A percentile compares a stretch with the other conserved stretches of the same genome.
Conservation (phyloP, 495 filamentous ascomycete genomes). For the Xylaria bambusicola region DNA sequence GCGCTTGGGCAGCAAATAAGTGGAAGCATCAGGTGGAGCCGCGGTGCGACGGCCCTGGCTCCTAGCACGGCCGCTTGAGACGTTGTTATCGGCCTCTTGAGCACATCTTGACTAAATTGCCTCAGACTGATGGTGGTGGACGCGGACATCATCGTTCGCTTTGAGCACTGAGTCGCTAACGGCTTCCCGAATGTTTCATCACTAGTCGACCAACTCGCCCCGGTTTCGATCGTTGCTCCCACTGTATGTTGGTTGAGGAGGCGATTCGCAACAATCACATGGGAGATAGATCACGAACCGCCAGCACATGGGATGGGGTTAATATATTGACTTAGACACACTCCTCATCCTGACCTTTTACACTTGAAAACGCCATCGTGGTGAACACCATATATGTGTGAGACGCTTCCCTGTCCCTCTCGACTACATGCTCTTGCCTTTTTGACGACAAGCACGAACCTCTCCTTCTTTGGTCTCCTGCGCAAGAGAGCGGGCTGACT, state of each 20-base stretch:
- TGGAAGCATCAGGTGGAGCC: slow-evolving; percentile 12
- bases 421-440: neutral
- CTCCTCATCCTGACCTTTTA: neutral
- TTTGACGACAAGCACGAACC: neutral
- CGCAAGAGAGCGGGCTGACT: neutral
- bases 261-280: neutral
- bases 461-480: neutral
- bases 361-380: neutral
- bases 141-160: neutral
- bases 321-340: neutral
- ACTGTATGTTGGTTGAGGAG: neutral
- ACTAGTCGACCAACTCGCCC: neutral
- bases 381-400: slow-evolving; percentile 4
- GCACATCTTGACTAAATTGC: slow-evolving; percentile 2
- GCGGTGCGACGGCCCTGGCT: slow-evolving; percentile 11
- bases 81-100: neutral
- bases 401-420: slow-evolving; percentile 6
- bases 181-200: neutral
- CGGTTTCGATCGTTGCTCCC: neutral
- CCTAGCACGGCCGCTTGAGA: slow-evolving; percentile 4
- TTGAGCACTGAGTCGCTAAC: neutral
- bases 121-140: neutral
- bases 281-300: neutral
- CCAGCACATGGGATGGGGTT: neutral
- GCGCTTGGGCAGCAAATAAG: slow-evolving; percentile 13